Conservation (phyloP, 208 protist genomes). For the Acanthamoeba lenticulata region DNA sequence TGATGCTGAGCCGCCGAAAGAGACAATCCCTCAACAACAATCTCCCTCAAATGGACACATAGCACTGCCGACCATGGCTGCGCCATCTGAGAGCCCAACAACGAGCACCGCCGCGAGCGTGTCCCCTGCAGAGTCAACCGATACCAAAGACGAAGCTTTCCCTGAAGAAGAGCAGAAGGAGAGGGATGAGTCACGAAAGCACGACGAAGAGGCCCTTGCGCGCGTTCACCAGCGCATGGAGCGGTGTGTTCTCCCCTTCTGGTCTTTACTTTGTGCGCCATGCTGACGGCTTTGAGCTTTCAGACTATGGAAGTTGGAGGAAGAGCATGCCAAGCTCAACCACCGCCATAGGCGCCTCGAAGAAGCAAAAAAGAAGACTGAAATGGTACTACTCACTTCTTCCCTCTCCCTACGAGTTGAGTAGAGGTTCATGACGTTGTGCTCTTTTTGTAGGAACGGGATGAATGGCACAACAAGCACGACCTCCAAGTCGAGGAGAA, state of each 20-base stretch:
- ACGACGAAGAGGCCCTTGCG: neutral
- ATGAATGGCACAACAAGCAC: neutral
- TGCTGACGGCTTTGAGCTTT: neutral
- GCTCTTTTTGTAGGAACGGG: neutral
- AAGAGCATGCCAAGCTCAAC: neutral
- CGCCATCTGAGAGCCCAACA: neutral
- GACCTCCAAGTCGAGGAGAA: conserved; percentile 6
- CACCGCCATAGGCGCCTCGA: neutral
- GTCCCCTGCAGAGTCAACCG: neutral
- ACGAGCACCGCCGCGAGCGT: no score
- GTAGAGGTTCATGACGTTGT: neutral
- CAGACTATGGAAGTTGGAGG: conserved; percentile 16
- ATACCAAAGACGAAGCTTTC: neutral
- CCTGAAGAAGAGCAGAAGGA: neutral
- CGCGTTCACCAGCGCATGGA: neutral
- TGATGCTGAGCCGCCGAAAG: neutral
- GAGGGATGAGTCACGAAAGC: neutral
- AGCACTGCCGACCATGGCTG: neutral
- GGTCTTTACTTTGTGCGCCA: neutral
- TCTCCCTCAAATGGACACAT: neutral
- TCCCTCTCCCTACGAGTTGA: neutral
- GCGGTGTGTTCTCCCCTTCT: neutral
- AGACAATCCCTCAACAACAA: neutral
- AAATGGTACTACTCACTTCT: neutral
- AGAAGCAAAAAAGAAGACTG: conserved; percentile 16